Percentiles rank a stretch among this genome's conserved stretches.
Evolutionary conservation across 371 early-diverging fungal genomes (phyloP).

Genomic region (Funneliformis caledonium): DNA sequence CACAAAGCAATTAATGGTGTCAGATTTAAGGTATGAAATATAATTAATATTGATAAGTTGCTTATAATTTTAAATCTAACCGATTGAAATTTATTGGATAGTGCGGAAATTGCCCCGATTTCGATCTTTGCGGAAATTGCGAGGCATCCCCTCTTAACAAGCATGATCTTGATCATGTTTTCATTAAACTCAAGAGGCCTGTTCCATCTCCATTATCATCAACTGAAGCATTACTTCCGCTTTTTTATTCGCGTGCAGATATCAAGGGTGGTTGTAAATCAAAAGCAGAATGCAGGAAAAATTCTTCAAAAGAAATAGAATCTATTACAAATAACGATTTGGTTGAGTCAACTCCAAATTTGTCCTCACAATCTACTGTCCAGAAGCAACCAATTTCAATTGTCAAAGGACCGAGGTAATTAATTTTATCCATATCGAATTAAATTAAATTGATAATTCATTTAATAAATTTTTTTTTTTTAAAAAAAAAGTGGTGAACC

Average conservation of each 20-base stretch:
- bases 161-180: conserved; percentile 56
- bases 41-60: not conserved
- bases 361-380: not conserved
- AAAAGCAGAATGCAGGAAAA: not conserved
- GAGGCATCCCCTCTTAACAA: conserved; percentile 48
- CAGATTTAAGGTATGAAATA: conserved; percentile 59
- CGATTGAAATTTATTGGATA: conserved; percentile 36
- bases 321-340: not conserved
- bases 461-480: not conserved
- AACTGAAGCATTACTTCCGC: conserved; percentile 31
- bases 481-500: not conserved
- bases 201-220: conserved; percentile 26
- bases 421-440: no score
- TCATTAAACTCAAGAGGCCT: conserved; percentile 54
- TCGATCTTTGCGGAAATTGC: conserved; percentile 60
- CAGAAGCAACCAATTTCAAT: not conserved
- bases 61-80: not conserved
- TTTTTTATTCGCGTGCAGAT: conserved; percentile 34
- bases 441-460: no score
- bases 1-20: conserved; percentile 49
- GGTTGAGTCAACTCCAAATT: not conserved
- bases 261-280: not conserved
- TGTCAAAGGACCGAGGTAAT: not conserved
- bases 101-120: conserved; percentile 65
- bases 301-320: conserved; percentile 8